Conservation (phyloP, 371 early-diverging fungal species). For the Apophysomyces trapeziformis region DNA sequence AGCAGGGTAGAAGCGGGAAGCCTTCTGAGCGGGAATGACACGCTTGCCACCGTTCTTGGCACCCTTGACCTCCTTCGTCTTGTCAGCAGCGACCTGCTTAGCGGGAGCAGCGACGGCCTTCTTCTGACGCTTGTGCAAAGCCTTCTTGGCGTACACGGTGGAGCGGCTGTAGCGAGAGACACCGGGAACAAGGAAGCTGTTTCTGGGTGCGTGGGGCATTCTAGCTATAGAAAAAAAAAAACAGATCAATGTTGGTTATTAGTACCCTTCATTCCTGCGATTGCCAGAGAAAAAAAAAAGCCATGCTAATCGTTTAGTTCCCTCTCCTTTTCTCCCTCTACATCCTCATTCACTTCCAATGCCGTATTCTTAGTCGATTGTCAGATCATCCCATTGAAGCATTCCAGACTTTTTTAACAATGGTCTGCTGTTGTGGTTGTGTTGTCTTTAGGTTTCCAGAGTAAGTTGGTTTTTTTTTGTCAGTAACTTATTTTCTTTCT, state of each 20-base stretch:
- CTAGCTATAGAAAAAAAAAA: background rate
- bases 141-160: constrained; percentile 80
- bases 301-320: background rate
- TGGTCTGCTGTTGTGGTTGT: background rate
- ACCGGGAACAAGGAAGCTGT: constrained; percentile 82
- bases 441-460: too few relatives aligned
- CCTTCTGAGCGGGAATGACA: constrained; percentile 73
- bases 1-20: constrained; percentile 86
- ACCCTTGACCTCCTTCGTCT: constrained; percentile 77
- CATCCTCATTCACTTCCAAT: background rate
- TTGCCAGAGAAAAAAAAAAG: background rate
- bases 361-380: too few relatives aligned
- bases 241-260: too few relatives aligned
- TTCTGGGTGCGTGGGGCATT: constrained; percentile 76
- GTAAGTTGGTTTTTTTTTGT: too few relatives aligned
- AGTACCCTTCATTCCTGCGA: too few relatives aligned
- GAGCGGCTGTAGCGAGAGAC: constrained; percentile 85
- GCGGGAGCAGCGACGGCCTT: constrained; percentile 55
- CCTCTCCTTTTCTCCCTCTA: background rate
- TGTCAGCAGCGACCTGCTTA: constrained; percentile 61
- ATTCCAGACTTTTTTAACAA: background rate
- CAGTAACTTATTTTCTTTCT: too few relatives aligned
- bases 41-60: constrained; percentile 87
- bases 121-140: constrained; percentile 83
- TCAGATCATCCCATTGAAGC: too few relatives aligned